phyloP scores from a whole-genome alignment of 163 green algal genomes.

The Scenedesmus sp. region DNA sequence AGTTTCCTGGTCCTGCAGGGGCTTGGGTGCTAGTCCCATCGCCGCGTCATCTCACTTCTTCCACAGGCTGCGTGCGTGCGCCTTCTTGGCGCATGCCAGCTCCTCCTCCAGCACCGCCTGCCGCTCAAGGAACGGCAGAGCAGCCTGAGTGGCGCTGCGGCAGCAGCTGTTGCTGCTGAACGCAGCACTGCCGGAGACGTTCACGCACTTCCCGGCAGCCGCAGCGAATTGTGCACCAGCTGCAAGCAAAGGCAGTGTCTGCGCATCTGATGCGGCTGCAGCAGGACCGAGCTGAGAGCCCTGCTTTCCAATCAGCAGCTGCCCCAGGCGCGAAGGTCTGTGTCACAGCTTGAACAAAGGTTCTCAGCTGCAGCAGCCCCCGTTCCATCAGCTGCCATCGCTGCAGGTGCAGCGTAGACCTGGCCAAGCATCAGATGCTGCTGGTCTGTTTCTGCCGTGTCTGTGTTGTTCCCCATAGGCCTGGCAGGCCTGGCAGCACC shows the following conservation, averaged over 20 bases:
- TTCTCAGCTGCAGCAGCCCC: not conserved
- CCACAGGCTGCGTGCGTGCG: not conserved
- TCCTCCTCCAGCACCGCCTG: not conserved
- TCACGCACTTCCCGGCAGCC: not conserved
- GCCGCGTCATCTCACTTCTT: not conserved
- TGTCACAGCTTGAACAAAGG: not conserved
- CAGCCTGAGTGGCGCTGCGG: not conserved
- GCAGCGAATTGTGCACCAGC: not conserved
- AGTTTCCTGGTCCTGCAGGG: too few relatives aligned
- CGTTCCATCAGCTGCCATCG: not conserved
- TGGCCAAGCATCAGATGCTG: not conserved
- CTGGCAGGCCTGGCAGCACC: not conserved
- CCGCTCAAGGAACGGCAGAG: not conserved
- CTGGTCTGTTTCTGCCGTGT: not conserved
- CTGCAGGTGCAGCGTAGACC: not conserved
- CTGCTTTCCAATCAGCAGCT: not conserved
- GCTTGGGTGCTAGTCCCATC: too few relatives aligned
- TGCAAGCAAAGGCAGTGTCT: not conserved
- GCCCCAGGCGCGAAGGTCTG: not conserved
- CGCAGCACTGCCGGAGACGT: not conserved
- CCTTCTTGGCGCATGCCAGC: not conserved
- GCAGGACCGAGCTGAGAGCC: not conserved
- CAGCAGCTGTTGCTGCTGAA: not conserved
- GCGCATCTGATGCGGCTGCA: not conserved
- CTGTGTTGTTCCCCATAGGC: not conserved